Evolutionary conservation across 257 asterid genomes (phyloP), one percentile per base, ranked within the genome.

Genomic region (Jaltomata sinuosa): DNA sequence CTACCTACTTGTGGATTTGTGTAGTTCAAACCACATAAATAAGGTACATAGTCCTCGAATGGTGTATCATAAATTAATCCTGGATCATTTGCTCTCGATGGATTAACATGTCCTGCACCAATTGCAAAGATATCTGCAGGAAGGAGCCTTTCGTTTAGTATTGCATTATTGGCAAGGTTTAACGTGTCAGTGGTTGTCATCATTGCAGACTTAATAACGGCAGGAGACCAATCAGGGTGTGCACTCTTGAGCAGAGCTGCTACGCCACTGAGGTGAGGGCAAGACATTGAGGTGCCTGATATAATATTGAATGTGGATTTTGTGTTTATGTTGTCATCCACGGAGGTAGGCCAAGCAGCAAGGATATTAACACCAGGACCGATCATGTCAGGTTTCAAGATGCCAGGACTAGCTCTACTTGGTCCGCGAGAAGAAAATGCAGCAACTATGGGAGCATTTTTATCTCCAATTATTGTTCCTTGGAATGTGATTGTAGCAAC

Each of bases 281-380:
- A 91, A 11, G 92, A 85, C 91, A 91, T 88, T 8, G 94, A 91
- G 29, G 94, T 91, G 0, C 97, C 97, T 0, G 94, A 93, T 1
- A 86, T 5, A 0, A 93, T 71, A 40, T 88, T 91, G 81, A 91
- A 91, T 27, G 89, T 85, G 1, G 87, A 55, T 38, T 78, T 83
- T 6, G 91, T 54, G 47, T 84, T 64, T 8, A 85, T 80, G 2
- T 61, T 80, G 25, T 87, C 86, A 21, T 88, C 91, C 4, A 89
- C 57, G 0, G 91, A 89, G 11, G 36, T 3, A 5, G 90, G 90
- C 91, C 92, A 93, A 8, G 93, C 91, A 1, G 93, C 93, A 1
- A 92, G 83, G 64, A 93, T 89, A 78, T 89, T 91, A 55, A 83
- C 89, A 0, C 95, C 97, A 0, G 97, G 97, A 57, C 94, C 94